Evolutionary conservation across 768 basidiomycete species (phyloP), one percentile per base, ranked within the genome.

Genomic region (Zangia roseola): DNA sequence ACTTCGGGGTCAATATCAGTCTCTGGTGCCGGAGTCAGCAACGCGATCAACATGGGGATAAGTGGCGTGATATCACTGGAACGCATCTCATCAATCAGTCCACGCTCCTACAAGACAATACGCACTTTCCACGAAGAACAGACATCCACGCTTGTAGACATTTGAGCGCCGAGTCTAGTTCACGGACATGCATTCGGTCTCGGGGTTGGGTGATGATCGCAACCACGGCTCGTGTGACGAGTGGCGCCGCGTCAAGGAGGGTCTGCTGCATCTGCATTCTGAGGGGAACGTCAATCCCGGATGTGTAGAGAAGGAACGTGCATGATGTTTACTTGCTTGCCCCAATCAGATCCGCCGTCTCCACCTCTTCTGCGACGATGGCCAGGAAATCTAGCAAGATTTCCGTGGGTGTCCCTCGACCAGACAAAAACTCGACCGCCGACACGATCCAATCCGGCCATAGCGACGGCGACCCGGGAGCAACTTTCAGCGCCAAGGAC

Each of bases 81-180:
- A 47, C 13, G 26, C 17, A 14, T 19, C 21, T 23, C 35, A 57
- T 28, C 10, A 31, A 25, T 36, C 49, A 51, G 49, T 44, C 35
- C 10, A 24, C 1, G 24, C 23, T 14, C 5, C 25, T 23, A 45
- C 17, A 33, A n/a, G 9, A 43, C 9, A 17, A 41, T 25, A 69
- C 79, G 55, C 56, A 91, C 91, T 81, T 82, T 50, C 80, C 76
- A 21, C 80, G 83, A 10, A 94, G 67, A 30, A 79, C 76, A 3
- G 75, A 69, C 57, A 94, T 80, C 94, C 93, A 97, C 3, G 88
- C 83, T 61, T 90, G 83, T 2, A 94, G 70, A 62, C 91, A 93
- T 51, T 80, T 83, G 45, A 94, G 74, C 0, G 90, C 88, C 0
- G 89, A 81, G 16, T 77, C 77, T 0, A 87, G 73, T 52, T 93